Evolutionary conservation across 2,329 filamentous ascomycete species (phyloP).

Genomic region (Arthrobotrys musiformis): DNA sequence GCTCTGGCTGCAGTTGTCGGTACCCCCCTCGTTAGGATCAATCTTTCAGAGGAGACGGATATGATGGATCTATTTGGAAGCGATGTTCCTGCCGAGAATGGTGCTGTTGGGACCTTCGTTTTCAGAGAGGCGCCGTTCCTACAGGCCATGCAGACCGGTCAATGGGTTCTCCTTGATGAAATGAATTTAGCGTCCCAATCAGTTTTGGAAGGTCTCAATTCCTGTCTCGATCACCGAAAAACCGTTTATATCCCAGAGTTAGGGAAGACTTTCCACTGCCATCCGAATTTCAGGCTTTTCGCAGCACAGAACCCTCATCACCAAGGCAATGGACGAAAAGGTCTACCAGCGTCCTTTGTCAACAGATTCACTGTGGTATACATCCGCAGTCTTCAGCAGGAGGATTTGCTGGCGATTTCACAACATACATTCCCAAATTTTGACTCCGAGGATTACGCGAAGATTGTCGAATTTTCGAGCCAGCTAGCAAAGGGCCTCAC

Average conservation of each 20-base stretch:
- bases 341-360: slow-evolving; percentile 92
- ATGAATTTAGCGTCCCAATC: slow-evolving; percentile 99
- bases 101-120: slow-evolving; percentile 86
- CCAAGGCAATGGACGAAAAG: slow-evolving; percentile 94
- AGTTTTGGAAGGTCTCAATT: slow-evolving; percentile 93
- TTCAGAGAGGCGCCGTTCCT: slow-evolving; percentile 97
- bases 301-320: slow-evolving; percentile 98
- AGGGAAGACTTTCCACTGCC: slow-evolving; percentile 90
- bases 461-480: slow-evolving; percentile 82
- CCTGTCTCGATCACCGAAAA: slow-evolving; percentile 94
- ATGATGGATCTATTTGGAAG: slow-evolving; percentile 97
- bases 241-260: slow-evolving; percentile 96
- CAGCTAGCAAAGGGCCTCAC: slow-evolving; percentile 78
- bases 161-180: slow-evolving; percentile 96
- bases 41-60: slow-evolving; percentile 97
- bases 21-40: slow-evolving; percentile 88
- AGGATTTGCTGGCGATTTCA: slow-evolving; percentile 86
- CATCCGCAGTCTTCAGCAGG: slow-evolving; percentile 84
- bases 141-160: slow-evolving; percentile 93
- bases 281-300: slow-evolving; percentile 91
- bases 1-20: slow-evolving; percentile 84
- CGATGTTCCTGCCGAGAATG: slow-evolving; percentile 94
- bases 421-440: slow-evolving; percentile 78
- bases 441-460: slow-evolving; percentile 69
- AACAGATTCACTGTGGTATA: slow-evolving; percentile 99